These are phyloP conservation scores for Vitis hybrid DNA, from an alignment of 177 flowering plant genomes.

Conservation along the genomic window DNA sequence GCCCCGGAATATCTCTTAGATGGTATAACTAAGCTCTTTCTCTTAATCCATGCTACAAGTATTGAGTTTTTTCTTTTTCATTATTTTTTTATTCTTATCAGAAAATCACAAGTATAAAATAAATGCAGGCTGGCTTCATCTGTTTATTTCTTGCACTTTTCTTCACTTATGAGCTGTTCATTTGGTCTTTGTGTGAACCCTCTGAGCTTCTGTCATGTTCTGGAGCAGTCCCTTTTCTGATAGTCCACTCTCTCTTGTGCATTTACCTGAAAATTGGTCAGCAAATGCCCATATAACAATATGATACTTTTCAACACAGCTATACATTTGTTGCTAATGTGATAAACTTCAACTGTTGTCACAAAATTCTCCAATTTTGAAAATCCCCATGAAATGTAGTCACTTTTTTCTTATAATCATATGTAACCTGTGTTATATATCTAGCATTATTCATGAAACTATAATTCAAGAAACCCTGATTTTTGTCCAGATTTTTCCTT, in stretches of 20 bases:
- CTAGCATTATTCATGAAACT: too few species aligned
- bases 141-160: not conserved
- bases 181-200: not conserved
- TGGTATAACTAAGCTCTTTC: slow-evolving; percentile 45
- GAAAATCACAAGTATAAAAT: not conserved
- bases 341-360: not conserved
- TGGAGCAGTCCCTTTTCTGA: not conserved
- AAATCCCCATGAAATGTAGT: not conserved
- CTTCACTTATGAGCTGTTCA: not conserved
- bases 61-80: not conserved
- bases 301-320: not conserved
- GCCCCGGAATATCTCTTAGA: slow-evolving; percentile 92
- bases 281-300: not conserved
- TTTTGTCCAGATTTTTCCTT: too few species aligned
- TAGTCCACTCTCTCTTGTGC: not conserved
- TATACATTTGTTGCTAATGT: not conserved
- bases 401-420: not conserved
- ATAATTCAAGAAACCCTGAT: too few species aligned
- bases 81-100: not conserved
- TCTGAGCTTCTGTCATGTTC: not conserved
- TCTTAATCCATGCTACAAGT: not conserved
- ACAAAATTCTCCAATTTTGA: not conserved
- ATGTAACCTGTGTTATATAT: not conserved
- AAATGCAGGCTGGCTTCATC: not conserved
- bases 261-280: not conserved